A percentile compares a stretch with the other conserved stretches of the same genome.
These are phyloP conservation scores for Penicillium chermesinum DNA, from an alignment of 495 filamentous ascomycete genomes.

Conservation along the genomic window DNA sequence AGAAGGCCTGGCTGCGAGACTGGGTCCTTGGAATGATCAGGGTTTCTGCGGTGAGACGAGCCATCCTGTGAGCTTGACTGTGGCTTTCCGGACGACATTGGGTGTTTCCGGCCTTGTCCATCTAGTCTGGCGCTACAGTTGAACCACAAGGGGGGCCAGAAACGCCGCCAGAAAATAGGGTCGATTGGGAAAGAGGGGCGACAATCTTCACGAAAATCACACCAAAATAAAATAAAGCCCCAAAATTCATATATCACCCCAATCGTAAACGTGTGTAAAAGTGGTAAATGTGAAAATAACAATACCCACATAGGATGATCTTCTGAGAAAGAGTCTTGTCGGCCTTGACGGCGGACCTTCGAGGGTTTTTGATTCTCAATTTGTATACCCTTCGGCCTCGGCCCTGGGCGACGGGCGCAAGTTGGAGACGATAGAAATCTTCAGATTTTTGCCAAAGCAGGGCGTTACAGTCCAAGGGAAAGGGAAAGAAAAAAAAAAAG, in stretches of 20 bases:
- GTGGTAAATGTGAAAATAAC: constrained; percentile 1
- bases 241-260: neutral
- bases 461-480: constrained; percentile 7
- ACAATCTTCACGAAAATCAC: constrained; percentile 2
- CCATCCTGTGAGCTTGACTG: constrained; percentile 21
- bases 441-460: constrained; percentile 7
- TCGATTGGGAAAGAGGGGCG: constrained; percentile 4
- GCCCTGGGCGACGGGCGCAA: constrained; percentile 14
- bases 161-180: constrained; percentile 10
- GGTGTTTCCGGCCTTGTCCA: constrained; percentile 15
- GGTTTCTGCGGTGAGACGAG: constrained; percentile 15
- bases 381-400: constrained; percentile 6
- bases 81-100: constrained; percentile 15
- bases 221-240: neutral
- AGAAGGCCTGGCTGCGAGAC: constrained; percentile 4
- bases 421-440: neutral
- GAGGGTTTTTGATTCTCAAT: constrained; percentile 12
- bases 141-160: constrained; percentile 12
- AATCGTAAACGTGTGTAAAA: neutral
- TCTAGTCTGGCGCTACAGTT: constrained; percentile 13
- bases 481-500: too few relatives aligned
- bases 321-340: neutral
- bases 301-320: neutral
- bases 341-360: neutral
- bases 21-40: constrained; percentile 11